Base-by-base conservation (phyloP, 2,329 filamentous ascomycete genomes). In the Capronia americana region DNA sequence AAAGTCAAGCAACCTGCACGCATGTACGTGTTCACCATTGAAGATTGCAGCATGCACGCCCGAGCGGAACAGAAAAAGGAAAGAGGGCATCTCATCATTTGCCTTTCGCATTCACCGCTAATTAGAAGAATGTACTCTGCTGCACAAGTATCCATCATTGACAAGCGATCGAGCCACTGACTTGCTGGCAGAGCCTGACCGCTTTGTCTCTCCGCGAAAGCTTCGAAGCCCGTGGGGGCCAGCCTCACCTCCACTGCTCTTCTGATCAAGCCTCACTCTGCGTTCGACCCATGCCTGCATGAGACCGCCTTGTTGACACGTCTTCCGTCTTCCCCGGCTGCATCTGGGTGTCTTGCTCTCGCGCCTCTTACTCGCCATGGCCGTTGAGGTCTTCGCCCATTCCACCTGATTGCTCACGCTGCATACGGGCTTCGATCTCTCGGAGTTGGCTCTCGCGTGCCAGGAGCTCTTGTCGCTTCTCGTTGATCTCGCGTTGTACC, bases 401-500 rank as follows among this genome's bases (percentile, higher is more conserved):
- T 69, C 72, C 69, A 34, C 69, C 66, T 77, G 87, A 89, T 71
- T 89, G 86, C 82, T 96, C 92, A 79, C 93, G 89, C 78, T 93
- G 90, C 94, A 98, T 97, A 77, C 94, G 91, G 70, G 93, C 94
- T 83, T 98, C 94, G 78, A 99, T 97, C 85, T 99, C 95, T 82
- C 95, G 94, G 75, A 99, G 88, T 84, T 99, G 95, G 77, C 93
- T 97, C 85, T 99, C 95, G 80, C 95, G 93, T 72, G 95, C 95
- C 81, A 99, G 80, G 69, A 99, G 87, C 83, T 99, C 95, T 84
- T 99, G 95, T 84, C 95, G 90, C 88, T 99, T 99, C 88, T 98
- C 95, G 83, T 97, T 97, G 85, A 99, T 99, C 83, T 99, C 95
- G 78, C 95, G 92, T 85, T 99, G 95, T 70, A 99, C 95, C 90